Evolutionary conservation across 2,329 filamentous ascomycete genomes (phyloP).

Genomic region (Lasiodiplodia sp.): DNA sequence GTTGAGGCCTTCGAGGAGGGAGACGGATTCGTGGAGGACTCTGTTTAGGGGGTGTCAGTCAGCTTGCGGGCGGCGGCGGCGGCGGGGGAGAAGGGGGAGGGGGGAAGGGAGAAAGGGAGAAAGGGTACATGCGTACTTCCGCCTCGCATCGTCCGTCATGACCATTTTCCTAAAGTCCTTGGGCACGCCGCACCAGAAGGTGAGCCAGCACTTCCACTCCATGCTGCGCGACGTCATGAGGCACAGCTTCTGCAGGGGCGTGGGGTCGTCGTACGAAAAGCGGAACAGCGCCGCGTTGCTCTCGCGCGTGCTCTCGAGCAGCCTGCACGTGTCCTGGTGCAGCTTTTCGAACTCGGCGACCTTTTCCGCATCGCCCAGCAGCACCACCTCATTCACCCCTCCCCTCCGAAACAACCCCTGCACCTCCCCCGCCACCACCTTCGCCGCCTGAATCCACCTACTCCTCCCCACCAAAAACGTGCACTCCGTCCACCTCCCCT

Average conservation of each 20-base stretch:
- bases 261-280: not conserved
- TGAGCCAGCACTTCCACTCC: slow-evolving; percentile 19
- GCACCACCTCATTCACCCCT: not conserved
- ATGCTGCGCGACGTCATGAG: not conserved
- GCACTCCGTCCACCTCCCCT: slow-evolving; percentile 38
- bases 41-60: not conserved
- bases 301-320: not conserved
- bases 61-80: not conserved
- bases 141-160: not conserved
- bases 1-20: not conserved
- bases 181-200: slow-evolving; percentile 9
- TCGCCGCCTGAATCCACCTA: slow-evolving; percentile 41
- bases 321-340: not conserved
- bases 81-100: too few relatives aligned
- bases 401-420: not conserved
- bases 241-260: not conserved
- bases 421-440: slow-evolving; percentile 44
- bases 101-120: too few relatives aligned
- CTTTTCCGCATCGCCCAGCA: not conserved
- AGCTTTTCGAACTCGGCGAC: not conserved
- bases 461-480: slow-evolving; percentile 45
- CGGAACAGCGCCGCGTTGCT: not conserved
- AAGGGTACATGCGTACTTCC: not conserved
- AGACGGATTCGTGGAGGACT: slow-evolving; percentile 1
- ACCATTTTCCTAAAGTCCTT: not conserved